Evolutionary conservation across 192 early-diverging fungal species (phyloP), one percentile per base, ranked within the genome.

Genomic region (Coemansia umbellata): DNA sequence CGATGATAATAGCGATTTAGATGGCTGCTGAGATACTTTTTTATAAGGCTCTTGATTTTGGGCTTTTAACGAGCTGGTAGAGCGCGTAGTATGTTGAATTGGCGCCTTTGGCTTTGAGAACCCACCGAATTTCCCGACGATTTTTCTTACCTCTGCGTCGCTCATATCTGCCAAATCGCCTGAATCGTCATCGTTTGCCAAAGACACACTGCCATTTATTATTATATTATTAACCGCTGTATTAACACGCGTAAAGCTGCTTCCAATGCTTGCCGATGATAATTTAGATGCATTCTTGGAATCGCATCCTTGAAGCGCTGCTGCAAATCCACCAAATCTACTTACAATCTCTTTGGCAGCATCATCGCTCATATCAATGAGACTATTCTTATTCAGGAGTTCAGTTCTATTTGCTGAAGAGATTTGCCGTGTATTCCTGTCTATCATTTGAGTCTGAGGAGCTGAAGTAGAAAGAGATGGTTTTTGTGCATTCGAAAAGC

Each of bases 91-190:
- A n/a, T n/a, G n/a, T n/a, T n/a, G n/a, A 27, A 15, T 17, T 40
- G 23, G 4, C 27, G 17, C 14, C 51, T 23, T 37, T 6, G 51
- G 40, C 41, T 35, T 51, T 17, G 47, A 28, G 39, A 74, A 74
- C 44, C 71, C 71, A 30, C 71, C 71, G 17, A 58, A 43, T 18
- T 52, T 21, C 7, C 35, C 31, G 6, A 74, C 17, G n/a, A 74
- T 59, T 19, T 11, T 6, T 15, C 51, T 21, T 17, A 56, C 71
- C 23, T 74, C 71, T 2, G 5, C 49, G 5, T 58, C 60, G 19
- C 37, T 55, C 68, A 71, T 71, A 35, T 71, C 68, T 17, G 40
- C 15, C 19, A 69, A 32, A 17, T 52, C 43, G 13, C 37, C 54
- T 26, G 17, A n/a, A n/a, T n/a, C n/a, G n/a, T n/a, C n/a, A n/a